Evolutionary conservation across 2,329 filamentous ascomycete genomes (phyloP).

Genomic region (Cladobotryum mycophilum): DNA sequence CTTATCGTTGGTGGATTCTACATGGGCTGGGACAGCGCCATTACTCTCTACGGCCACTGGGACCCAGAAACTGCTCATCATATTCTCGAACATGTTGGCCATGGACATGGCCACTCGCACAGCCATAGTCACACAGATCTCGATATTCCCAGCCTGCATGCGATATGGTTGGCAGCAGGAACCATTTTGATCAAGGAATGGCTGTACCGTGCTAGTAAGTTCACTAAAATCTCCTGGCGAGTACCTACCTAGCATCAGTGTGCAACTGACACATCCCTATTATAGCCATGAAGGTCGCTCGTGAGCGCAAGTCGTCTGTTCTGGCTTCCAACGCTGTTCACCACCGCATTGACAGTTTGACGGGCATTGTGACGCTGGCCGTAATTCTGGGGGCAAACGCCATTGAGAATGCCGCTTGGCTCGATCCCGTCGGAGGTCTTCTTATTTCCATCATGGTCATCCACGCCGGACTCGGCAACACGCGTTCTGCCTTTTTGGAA

Average conservation of each 20-base stretch:
- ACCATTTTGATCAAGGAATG: slow-evolving; percentile 94
- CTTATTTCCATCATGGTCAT: slow-evolving; percentile 92
- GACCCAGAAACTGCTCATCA: slow-evolving; percentile 64
- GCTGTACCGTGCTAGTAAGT: slow-evolving; percentile 91
- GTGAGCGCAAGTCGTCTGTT: slow-evolving; percentile 89
- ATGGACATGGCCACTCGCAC: slow-evolving; percentile 58
- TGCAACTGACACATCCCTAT: slow-evolving; percentile 18
- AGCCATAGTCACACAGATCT: slow-evolving; percentile 42
- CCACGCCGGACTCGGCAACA: slow-evolving; percentile 83
- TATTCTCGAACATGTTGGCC: slow-evolving; percentile 47
- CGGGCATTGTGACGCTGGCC: slow-evolving; percentile 83
- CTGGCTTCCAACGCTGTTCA: slow-evolving; percentile 94
- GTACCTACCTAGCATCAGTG: background rate
- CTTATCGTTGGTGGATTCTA: slow-evolving; percentile 83
- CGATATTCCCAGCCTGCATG: slow-evolving; percentile 76
- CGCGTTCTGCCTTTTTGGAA: slow-evolving; percentile 72
- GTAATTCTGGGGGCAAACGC: slow-evolving; percentile 88
- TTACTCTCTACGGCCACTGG: slow-evolving; percentile 64
- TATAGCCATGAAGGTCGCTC: slow-evolving; percentile 87
- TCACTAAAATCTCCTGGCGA: background rate
- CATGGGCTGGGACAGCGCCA: slow-evolving; percentile 75
- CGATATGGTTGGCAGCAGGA: slow-evolving; percentile 86
- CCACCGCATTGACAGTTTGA: slow-evolving; percentile 92
- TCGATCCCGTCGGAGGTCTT: slow-evolving; percentile 89
- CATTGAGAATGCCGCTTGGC: slow-evolving; percentile 77